Evolutionary conservation across 257 asterid genomes (phyloP).

Genomic region (Handroanthus guayacan): DNA sequence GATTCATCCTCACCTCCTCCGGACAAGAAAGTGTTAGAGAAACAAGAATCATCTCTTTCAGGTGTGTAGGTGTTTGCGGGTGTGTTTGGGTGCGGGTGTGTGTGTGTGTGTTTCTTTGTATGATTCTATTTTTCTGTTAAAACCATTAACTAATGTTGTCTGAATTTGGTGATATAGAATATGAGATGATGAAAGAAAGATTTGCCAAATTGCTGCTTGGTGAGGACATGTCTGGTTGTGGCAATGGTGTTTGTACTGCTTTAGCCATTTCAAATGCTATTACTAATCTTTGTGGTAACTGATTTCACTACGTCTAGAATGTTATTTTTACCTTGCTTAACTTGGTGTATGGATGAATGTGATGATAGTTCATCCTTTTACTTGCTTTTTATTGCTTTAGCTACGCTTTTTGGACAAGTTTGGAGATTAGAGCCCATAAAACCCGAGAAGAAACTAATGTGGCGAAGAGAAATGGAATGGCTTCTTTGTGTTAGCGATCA

Average conservation of each 20-base stretch:
- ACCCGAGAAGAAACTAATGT: slow-evolving; percentile 67
- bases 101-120: neutral
- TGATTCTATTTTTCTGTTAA: neutral
- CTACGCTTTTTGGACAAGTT: slow-evolving; percentile 80
- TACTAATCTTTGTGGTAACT: slow-evolving; percentile 78
- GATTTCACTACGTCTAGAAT: neutral
- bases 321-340: slow-evolving; percentile 7
- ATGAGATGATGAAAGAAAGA: slow-evolving; percentile 82
- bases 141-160: neutral
- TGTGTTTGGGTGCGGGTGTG: neutral
- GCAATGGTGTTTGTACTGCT: slow-evolving; percentile 79
- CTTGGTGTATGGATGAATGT: neutral
- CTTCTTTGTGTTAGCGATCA: slow-evolving; percentile 82
- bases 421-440: slow-evolving; percentile 86
- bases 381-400: slow-evolving; percentile 41
- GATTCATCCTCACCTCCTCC: slow-evolving; percentile 59
- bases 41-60: slow-evolving; percentile 59
- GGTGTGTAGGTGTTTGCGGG: slow-evolving; percentile 36
- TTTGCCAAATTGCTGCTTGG: slow-evolving; percentile 82
- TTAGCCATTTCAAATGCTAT: slow-evolving; percentile 79
- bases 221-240: slow-evolving; percentile 90
- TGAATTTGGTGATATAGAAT: slow-evolving; percentile 43
- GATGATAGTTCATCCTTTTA: slow-evolving; percentile 3
- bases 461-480: slow-evolving; percentile 88
- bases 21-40: slow-evolving; percentile 50